Base-by-base conservation (phyloP, 768 basidiomycete species). In the Macrolepiota dolichaula region DNA sequence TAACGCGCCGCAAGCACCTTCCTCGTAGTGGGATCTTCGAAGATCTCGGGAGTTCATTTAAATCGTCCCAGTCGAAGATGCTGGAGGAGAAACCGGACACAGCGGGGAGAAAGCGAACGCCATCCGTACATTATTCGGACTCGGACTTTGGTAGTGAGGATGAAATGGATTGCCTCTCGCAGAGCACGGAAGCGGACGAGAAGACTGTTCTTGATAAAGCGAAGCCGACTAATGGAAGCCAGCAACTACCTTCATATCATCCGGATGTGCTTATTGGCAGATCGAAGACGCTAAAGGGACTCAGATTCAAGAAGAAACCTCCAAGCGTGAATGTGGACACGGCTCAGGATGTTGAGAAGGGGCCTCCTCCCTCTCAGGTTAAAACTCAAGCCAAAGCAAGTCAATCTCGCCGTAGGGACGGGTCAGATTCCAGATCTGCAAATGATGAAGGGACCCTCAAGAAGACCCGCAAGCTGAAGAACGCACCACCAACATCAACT, bases 241-340 rank as follows among this genome's bases (percentile, higher is more conserved):
- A 55, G 37, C 42, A 59, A 61, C 25, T 51, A 64, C 50, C 62
- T 61, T 17, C 52, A 37, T 70, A 51, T 53, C 54, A 40, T 13
- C 67, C 63, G 1, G 53, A 62, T 37, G 36, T 49, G 11, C 32
- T 61, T 27, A 44, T 35, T 4, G 25, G 22, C 25, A 51, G 55
- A 29, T 52, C 64, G 2, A 57, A 50, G 13, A 56, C 50, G 6
- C 25, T 59, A 3, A 70, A 71, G 55, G 44, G 9, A 4, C 59
- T 74, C 27, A 76, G 71, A 62, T 80, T 77, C 13, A 80, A 67
- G 67, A 78, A 68, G 25, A 77, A 71, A 59, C 67, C 64, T 29
- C 57, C 0, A 11, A n/a, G 17, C 12, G 27, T 22, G 17, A 27
- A 10, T 17, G n/a, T 24, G 17, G 35, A 15, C 36, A 55, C 57